Evolutionary conservation across 2,329 filamentous ascomycete species (phyloP).

Genomic region (Zymoseptoria tritici): DNA sequence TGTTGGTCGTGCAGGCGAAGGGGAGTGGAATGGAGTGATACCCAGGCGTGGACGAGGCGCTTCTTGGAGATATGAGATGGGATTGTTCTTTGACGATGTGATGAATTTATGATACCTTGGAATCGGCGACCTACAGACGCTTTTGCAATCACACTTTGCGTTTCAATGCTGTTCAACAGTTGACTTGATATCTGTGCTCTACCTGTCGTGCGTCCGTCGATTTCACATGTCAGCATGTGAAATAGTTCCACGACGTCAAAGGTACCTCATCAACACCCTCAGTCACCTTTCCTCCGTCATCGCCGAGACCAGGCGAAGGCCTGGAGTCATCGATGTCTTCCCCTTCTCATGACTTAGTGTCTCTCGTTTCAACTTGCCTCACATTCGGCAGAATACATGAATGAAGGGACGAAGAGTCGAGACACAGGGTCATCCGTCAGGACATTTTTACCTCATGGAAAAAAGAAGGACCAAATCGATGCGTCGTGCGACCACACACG

Average conservation of each 20-base stretch:
- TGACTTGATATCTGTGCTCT: not conserved
- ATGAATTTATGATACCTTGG: not conserved
- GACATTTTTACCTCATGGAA: not conserved
- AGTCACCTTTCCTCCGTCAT: not conserved
- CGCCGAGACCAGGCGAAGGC: not conserved
- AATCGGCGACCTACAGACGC: not conserved
- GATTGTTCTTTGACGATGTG: not conserved
- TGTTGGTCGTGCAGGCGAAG: constrained; percentile 62
- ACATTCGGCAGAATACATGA: not conserved
- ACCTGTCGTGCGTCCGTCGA: not conserved
- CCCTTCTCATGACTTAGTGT: not conserved
- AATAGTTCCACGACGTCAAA: not conserved
- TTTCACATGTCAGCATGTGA: not conserved
- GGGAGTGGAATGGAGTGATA: constrained; percentile 10
- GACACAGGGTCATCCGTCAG: not conserved
- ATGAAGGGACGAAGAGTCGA: not conserved
- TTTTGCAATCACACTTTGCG: not conserved
- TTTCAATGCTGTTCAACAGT: not conserved
- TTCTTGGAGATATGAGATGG: not conserved
- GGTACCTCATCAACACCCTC: not conserved
- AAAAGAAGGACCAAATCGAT: not conserved
- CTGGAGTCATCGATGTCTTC: not conserved
- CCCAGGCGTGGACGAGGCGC: not conserved
- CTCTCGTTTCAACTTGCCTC: not conserved
- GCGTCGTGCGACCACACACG: not conserved